Evolutionary conservation across 2,329 filamentous ascomycete genomes (phyloP), one percentile per base, ranked within the genome.

Genomic region (Xylaria sp.): DNA sequence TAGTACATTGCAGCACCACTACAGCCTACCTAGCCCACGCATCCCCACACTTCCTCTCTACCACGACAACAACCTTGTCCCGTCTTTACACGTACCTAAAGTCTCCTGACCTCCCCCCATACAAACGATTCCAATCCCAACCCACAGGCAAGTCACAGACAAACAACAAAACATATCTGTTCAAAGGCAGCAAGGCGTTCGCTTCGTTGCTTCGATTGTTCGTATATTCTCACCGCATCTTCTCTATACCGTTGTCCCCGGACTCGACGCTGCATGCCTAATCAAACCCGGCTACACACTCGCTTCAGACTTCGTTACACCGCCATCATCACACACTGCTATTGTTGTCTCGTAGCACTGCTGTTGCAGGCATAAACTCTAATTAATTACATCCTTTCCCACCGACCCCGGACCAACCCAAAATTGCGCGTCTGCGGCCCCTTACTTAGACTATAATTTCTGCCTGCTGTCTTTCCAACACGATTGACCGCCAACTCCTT

Each of bases 151-250:
- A 37, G 38, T 21, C 15, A 25, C 42, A 37, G 14, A 54, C 55
- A 45, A 33, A 52, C 54, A 58, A 49, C 14, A 37, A 42, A 11
- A 14, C 23, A 17, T 11, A 25, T 6, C 14, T 38, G 17, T 14
- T 53, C 46, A 60, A 63, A 60, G 56, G 47, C 56, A 47, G 43
- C 55, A 23, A 40, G 33, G 45, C 50, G 40, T 51, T 56, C 57
- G 37, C 31, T 52, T 52, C 8, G 33, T 50, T n/a, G 21, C 57
- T 28, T 31, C 23, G 31, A 17, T 37, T 28, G 6, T n/a, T 40
- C 35, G 17, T 33, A 37, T 4, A 12, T 12, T 37, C 35, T 12
- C 40, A 9, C 33, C 37, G n/a, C 28, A 31, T n/a, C 12, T 42
- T 15, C 31, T 23, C 4, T 12, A 4, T 31, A 19, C 12, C 57